Evolutionary conservation across 768 basidiomycete species (phyloP), one percentile per base, ranked within the genome.

Genomic region (Rhizopogon roseolus): DNA sequence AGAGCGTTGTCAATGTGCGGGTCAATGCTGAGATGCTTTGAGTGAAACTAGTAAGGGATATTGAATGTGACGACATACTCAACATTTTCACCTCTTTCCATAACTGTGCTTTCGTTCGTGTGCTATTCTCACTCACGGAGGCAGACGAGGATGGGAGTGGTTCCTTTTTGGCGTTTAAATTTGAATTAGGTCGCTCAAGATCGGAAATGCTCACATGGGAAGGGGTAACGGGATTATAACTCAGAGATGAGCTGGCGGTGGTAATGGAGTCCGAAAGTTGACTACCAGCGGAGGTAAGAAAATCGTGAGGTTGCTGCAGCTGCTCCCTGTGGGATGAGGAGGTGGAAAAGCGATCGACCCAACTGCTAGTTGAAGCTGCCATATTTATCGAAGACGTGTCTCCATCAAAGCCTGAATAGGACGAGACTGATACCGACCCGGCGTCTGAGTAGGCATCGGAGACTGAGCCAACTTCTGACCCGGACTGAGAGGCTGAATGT

Each of bases 11-110:
- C 27, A 98, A 71, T 14, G 90, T 86, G 51, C 95, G 79, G 2
- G 94, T 96, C 54, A 98, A 81, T 6, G 93, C 93, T 97, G 14
- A 29, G 9, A 39, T 56, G 16, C 22, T 14, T 57, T 28, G 58
- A 52, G 52, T 50, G 14, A 45, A 22, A 16, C 49, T 42, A 41
- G 46, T 3, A 48, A 25, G 8, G 8, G 16, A 16, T 16, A 19
- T 25, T 40, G n/a, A 16, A 44, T 42, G 17, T 9, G 28, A 51
- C 44, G 3, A 39, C 80, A 44, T 63, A 87, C 91, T 85, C 32
- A 95, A 82, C 58, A 93, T 81, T 67, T 97, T 98, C 37, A 97
- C 80, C 69, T 97, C 93, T 54, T 85, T 85, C 96, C 96, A 98
- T 6, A 98, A 74, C 62, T 95, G 87, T 1, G 79, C 81, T 65